These are phyloP conservation scores for Nannochloropsis oceanica DNA, from an alignment of 108 stramenopile genomes.

Conservation along the genomic window DNA sequence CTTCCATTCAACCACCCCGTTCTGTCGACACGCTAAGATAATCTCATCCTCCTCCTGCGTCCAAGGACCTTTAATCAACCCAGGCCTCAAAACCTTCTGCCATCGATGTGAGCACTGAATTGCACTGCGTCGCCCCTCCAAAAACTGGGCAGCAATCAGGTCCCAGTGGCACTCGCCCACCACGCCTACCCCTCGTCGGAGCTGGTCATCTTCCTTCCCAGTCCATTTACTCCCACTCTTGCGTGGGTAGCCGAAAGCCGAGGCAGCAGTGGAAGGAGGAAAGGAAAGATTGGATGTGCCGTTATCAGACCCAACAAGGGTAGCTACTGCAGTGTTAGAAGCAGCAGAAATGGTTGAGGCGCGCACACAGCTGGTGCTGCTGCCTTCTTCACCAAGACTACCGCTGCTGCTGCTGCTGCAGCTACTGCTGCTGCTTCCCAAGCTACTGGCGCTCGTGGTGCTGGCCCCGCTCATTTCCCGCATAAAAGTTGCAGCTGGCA, in stretches of 20 bases:
- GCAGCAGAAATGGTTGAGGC: no score
- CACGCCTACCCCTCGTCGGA: not conserved
- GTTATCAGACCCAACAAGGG: no score
- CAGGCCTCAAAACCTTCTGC: constrained; percentile 65
- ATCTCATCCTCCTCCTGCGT: constrained; percentile 26
- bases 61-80: constrained; percentile 51
- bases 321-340: no score
- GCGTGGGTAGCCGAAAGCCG: no score
- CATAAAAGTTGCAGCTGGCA: not conserved
- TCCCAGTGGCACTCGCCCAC: constrained; percentile 5
- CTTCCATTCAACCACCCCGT: constrained; percentile 35
- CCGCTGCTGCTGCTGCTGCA: not conserved
- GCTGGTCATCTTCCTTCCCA: constrained; percentile 6
- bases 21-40: constrained; percentile 3
- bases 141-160: not conserved
- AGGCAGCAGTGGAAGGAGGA: no score
- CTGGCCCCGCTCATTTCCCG: not conserved
- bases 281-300: no score
- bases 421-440: not conserved
- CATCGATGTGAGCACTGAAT: constrained; percentile 66
- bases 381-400: no score
- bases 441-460: not conserved
- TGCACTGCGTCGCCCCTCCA: not conserved
- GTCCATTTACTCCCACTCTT: constrained; percentile 1
- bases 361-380: no score